A percentile compares a stretch with the other conserved stretches of the same genome.
Evolutionary conservation across 1,139 yeast species (phyloP).

Genomic region (Scheffersomyces quercinus): DNA sequence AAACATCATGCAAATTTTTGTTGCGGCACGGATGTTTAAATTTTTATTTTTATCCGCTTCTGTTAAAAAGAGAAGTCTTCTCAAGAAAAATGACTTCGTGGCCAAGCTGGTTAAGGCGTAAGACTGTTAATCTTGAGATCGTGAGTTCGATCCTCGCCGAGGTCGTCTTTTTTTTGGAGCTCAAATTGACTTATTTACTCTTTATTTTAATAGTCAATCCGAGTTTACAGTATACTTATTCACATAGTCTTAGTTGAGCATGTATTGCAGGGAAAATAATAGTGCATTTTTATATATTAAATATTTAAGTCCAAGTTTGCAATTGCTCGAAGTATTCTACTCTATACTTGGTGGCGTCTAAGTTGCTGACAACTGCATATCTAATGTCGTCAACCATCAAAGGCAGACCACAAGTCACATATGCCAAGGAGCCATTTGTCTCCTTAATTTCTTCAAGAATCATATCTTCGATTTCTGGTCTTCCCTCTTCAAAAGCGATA

Average conservation of each 20-base stretch:
- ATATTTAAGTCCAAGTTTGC: conserved; percentile 26
- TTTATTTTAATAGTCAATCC: too few species aligned
- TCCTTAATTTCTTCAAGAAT: conserved; percentile 20
- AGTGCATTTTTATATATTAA: background rate
- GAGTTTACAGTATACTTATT: too few species aligned
- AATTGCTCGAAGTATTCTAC: conserved; percentile 30
- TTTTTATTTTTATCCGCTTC: too few species aligned
- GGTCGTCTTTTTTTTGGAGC: conserved; percentile 25
- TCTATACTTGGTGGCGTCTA: conserved; percentile 21
- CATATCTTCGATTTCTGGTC: conserved; percentile 24
- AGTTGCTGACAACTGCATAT: conserved; percentile 28
- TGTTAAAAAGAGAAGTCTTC: too few species aligned
- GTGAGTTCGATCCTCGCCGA: conserved; percentile 50
- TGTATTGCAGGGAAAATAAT: too few species aligned
- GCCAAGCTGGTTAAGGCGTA: conserved; percentile 24
- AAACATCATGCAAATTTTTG: too few species aligned
- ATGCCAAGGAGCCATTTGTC: conserved; percentile 25
- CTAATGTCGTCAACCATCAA: conserved; percentile 33
- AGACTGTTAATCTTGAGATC: conserved; percentile 51
- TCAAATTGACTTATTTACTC: too few species aligned
- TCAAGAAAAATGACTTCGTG: conserved; percentile 16
- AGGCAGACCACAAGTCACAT: conserved; percentile 33
- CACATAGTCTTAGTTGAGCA: too few species aligned
- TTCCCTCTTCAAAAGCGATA: conserved; percentile 24
- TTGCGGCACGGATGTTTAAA: too few species aligned